Evolutionary conservation across 352 stramenopile genomes (phyloP).

Genomic region (Phytophthora sojae): DNA sequence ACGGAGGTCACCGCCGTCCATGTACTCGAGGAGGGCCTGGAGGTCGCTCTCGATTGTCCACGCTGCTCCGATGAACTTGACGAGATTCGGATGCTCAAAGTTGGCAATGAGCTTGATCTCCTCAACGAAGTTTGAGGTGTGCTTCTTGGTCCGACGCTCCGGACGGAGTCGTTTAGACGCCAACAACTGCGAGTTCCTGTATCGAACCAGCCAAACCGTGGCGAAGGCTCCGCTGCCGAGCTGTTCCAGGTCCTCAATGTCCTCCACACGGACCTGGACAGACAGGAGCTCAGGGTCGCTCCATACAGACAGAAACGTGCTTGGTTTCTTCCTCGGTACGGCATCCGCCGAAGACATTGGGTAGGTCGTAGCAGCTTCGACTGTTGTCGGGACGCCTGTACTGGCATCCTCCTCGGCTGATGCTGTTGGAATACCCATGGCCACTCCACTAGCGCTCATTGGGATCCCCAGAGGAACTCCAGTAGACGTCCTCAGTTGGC

Average conservation of each 20-base stretch:
- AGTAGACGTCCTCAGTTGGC: conserved; percentile 19
- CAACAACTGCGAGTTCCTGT: conserved; percentile 34
- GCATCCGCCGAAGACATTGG: conserved; percentile 6
- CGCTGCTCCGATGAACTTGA: conserved; percentile 48
- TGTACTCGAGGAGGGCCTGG: conserved; percentile 49
- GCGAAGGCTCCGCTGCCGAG: conserved; percentile 39
- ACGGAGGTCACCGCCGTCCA: conserved; percentile 48
- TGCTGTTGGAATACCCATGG: conserved; percentile 27
- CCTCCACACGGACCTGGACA: conserved; percentile 35
- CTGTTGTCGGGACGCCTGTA: conserved; percentile 19
- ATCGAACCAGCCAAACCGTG: conserved; percentile 39
- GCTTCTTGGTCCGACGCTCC: conserved; percentile 33
- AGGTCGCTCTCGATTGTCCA: conserved; percentile 53
- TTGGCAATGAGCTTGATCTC: conserved; percentile 56
- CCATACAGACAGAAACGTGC: conserved; percentile 37
- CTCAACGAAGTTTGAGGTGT: conserved; percentile 46
- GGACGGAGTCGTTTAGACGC: conserved; percentile 39
- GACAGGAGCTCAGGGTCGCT: conserved; percentile 36
- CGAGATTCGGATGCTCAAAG: conserved; percentile 55
- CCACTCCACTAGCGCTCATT: conserved; percentile 28
- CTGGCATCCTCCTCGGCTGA: conserved; percentile 6
- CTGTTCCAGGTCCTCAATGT: conserved; percentile 39
- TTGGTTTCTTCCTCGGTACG: conserved; percentile 15
- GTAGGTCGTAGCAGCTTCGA: conserved; percentile 9
- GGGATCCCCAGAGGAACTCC: conserved; percentile 31